Evolutionary conservation across 768 basidiomycete genomes (phyloP), one percentile per base, ranked within the genome.

Genomic region (Suillus ampliporus): DNA sequence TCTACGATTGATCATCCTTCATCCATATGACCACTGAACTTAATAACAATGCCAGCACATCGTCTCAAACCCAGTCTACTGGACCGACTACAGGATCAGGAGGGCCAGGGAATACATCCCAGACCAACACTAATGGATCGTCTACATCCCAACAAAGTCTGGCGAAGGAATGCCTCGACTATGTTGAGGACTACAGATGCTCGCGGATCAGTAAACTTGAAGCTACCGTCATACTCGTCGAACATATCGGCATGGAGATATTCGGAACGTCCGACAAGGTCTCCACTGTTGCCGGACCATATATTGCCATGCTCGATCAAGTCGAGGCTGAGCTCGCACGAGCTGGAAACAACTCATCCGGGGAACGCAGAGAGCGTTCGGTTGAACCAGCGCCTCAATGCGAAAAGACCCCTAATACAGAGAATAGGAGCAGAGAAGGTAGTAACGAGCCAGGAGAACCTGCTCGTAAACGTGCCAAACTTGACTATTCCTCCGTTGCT

Each of bases 401-500:
- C n/a, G 15, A 44, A 44, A n/a, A 21, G 8, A 9, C 9, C 43
- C 8, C 43, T 44, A 9, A n/a, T 44, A 9, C 9, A 44, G 43
- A 44, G 43, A 21, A 17, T 44, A n/a, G n/a, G 43, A 44, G n/a
- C 9, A n/a, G n/a, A 21, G 43, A n/a, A n/a, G n/a, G n/a, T n/a
- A n/a, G n/a, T n/a, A n/a, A 21, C 9, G 43, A 44, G 43, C 3
- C n/a, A 44, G n/a, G 43, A 44, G 9, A 10, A 44, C 43, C 43
- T 44, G 5, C n/a, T 21, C n/a, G n/a, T 2, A 44, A 44, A 10
- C 43, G n/a, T n/a, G n/a, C n/a, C n/a, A n/a, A n/a, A n/a, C n/a
- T 44, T 8, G 43, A 44, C 43, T 21, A 21, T 2, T 21, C 71
- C 73, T 1, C 52, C 65, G 1, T 44, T 10, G n/a, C 2, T 67